phyloP scores from a whole-genome alignment of 345 rosid species.

The Odontarrhena argentea region DNA sequence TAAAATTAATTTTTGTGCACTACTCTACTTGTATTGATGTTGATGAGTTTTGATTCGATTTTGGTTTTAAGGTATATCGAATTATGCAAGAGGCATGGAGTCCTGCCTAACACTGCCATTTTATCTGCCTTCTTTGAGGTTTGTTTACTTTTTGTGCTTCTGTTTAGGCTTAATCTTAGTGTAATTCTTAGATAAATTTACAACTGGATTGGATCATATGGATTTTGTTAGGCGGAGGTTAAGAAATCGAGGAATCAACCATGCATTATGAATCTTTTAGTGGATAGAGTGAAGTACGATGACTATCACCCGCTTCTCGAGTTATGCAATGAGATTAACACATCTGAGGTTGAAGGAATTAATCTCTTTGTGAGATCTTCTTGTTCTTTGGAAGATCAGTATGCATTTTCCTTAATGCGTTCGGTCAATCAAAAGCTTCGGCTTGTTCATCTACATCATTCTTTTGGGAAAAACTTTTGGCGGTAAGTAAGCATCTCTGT shows the following conservation, averaged over 20 bases:
- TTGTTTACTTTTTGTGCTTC: constrained; percentile 19
- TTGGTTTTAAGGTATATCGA: constrained; percentile 56
- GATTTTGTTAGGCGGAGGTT: constrained; percentile 57
- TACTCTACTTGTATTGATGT: constrained; percentile 7
- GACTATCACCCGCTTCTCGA: constrained; percentile 75
- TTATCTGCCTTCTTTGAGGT: constrained; percentile 70
- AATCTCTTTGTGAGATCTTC: constrained; percentile 60
- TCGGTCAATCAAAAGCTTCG: constrained; percentile 62
- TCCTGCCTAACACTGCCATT: constrained; percentile 56
- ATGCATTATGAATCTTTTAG: constrained; percentile 57
- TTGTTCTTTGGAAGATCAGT: constrained; percentile 57
- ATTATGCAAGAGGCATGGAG: constrained; percentile 62
- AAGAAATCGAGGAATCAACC: constrained; percentile 52
- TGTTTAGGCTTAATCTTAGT: constrained; percentile 14
- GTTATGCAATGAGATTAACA: constrained; percentile 53
- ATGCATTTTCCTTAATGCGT: constrained; percentile 64
- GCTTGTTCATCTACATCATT: constrained; percentile 58
- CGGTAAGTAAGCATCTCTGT: constrained; percentile 49
- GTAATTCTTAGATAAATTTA: not conserved
- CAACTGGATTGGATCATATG: constrained; percentile 22
- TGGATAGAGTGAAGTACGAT: constrained; percentile 62
- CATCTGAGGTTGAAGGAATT: constrained; percentile 73
- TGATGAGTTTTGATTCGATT: constrained; percentile 13
- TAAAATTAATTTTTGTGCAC: constrained; percentile 2
- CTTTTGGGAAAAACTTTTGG: constrained; percentile 70